Conservation (phyloP, 257 asterid species). For the Voacanga thouarsii region DNA sequence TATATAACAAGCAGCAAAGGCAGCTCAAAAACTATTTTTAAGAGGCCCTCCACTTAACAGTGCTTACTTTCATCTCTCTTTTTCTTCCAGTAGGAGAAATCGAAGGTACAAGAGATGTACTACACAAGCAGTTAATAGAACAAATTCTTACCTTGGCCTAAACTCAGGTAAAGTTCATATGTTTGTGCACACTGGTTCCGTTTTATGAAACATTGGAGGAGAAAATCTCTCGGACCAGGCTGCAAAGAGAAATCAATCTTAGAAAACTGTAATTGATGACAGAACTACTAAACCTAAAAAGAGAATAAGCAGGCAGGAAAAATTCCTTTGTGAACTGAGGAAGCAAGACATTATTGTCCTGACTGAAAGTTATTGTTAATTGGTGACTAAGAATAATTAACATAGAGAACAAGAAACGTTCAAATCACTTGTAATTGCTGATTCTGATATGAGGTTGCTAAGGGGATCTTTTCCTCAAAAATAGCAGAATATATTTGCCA, state of each 20-base stretch:
- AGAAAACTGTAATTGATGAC: constrained; percentile 4
- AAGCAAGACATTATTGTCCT: not conserved
- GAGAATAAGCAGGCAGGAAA: not conserved
- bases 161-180: constrained; percentile 63
- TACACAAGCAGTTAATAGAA: constrained; percentile 9
- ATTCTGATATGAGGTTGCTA: not conserved
- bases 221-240: constrained; percentile 93
- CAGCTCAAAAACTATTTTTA: not conserved
- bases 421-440: not conserved
- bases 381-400: not conserved
- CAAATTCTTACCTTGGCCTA: constrained; percentile 59
- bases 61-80: not conserved
- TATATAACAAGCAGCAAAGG: not conserved
- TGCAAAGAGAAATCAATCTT: constrained; percentile 35
- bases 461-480: not conserved
- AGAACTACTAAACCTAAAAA: not conserved
- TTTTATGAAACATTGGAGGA: constrained; percentile 77
- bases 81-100: not conserved
- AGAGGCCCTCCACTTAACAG: not conserved
- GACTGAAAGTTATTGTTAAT: not conserved
- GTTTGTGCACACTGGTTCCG: constrained; percentile 66
- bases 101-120: not conserved
- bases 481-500: not conserved
- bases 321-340: not conserved
- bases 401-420: not conserved